Base-by-base conservation (phyloP, 2,329 filamentous ascomycete genomes). In the Colletotrichum tofieldiae region DNA sequence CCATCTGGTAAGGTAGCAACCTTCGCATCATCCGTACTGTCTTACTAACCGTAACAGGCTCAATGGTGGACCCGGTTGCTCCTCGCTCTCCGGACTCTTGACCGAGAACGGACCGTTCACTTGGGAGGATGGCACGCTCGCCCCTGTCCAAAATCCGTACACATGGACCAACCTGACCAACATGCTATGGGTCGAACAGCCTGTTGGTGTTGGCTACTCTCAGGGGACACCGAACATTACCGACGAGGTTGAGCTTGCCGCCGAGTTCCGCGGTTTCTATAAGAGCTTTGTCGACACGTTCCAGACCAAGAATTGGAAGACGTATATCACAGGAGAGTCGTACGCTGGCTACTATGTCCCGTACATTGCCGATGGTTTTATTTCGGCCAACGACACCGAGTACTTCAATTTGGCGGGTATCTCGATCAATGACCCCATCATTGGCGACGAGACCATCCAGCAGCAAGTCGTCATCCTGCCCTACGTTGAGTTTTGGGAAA, bases 181-280 rank as follows among this genome's bases (percentile, higher is more conserved):
- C 80, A 89, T 95, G 77, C 84, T 96, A 60, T 96, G 91, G 89
- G 86, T 93, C 20, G 93, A 94, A 76, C 92, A 93, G 78, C 91
- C 90, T 11, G 83, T 90, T 18, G 87, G 87, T 41, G 93, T 93
- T 0, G 93, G 93, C 23, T 95, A 93, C 80, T 89, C 90, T 0
- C 87, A 89, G 43, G 93, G 93, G 20, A 88, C 82, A 0, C 85
- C 90, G 6, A 93, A 88, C 0, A 92, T 92, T 23, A 90, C 85
- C 7, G 89, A 88, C 75, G 91, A 94, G 75, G 87, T 90, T 41
- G 92, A 94, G 75, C 86, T 93, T 1, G 92, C 92, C 0, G 81
- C 83, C n/a, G 88, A 95, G 76, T 94, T 96, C 80, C 84, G 92
- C n/a, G 92, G 92, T 59, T 96, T 94, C 83, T 95, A 91, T 86